Base-by-base conservation (phyloP, 345 rosid species). In the Pelargonium nanum region DNA sequence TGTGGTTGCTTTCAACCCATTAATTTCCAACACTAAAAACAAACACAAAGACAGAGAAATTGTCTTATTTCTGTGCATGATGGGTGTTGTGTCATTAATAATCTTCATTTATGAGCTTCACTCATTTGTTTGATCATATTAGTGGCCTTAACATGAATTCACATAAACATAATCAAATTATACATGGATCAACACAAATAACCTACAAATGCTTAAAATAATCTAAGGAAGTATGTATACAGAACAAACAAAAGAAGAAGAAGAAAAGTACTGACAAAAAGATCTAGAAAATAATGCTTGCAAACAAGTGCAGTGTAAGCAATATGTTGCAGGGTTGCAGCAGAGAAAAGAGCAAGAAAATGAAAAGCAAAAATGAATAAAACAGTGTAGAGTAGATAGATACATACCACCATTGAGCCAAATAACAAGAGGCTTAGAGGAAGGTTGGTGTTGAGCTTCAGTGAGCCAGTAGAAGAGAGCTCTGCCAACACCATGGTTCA, bases 401-500 rank as follows among this genome's bases (percentile, higher is more conserved):
- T 8, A 22, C 19, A 65, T 30, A 86, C 99, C 99, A 81, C 99
- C 99, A 68, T 93, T 93, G 58, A 93, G 99, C 96, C 97, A 93
- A 65, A 93, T 64, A 10, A 93, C 95, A 55, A 89, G 68, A 56
- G 99, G 97, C 70, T 84, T 87, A 13, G 91, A 76, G 12, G 69
- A 60, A 52, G 84, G 92, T 15, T 64, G 21, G n/a, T 62, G 59
- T 55, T 68, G 52, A 61, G 96, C 80, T 72, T 93, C 99, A 17
- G 97, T 81, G 20, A 87, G 88, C 99, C 99, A 93, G 77, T 93
- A 93, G 68, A 89, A 93, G 70, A 93, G 88, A 53, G 97, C 90
- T 72, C 96, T 81, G 17, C 92, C 97, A 23, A 78, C 85, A 63
- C 16, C 65, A 58, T 70, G 63, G 73, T 83, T 74, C 26, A 87